Evolutionary conservation across 1,284 basidiomycete genomes (phyloP), one percentile per base, ranked within the genome.

Genomic region (Ganoderma boninense): DNA sequence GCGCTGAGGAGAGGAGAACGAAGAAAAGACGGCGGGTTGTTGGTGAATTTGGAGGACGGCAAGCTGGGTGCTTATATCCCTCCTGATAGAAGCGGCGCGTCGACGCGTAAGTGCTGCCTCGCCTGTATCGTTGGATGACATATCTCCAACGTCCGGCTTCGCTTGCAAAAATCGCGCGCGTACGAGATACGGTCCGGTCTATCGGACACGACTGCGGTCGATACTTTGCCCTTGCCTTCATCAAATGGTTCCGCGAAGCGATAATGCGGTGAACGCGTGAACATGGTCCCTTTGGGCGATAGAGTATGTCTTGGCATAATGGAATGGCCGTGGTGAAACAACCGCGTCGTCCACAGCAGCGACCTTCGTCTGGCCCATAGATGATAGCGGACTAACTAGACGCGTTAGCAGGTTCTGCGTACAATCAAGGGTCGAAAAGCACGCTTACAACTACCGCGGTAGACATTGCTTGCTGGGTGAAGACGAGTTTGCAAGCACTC

Each of bases 121-220:
- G 35, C 38, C 20, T 38, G n/a, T 40, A 6, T 3, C 11, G 40
- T 23, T 23, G 16, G 20, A 60, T 8, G 35, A 7, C 57, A 40
- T 35, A 38, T 20, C 29, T 5, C 7, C 35, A 40, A 60, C 3
- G n/a, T n/a, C 20, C 4, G 18, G 6, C 23, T 35, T 60, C 32
- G 57, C 20, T 20, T 14, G 57, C 57, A 60, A 40, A 60, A 60
- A 23, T 60, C 32, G 29, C 57, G 57, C 57, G 57, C 18, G 35
- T 40, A 38, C 18, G 29, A 35, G 57, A 5, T 23, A 29, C 26
- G 26, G 38, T 35, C n/a, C 57, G 57, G 16, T 38, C 29, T 18
- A 8, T 23, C 38, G 35, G 57, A 6, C n/a, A 23, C 10, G 38
- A 38, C 57, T 60, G 57, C 57, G 35, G 57, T 60, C 57, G 38